Evolutionary conservation across 108 stramenopile species (phyloP).

Genomic region (Poteriospumella lacustris): DNA sequence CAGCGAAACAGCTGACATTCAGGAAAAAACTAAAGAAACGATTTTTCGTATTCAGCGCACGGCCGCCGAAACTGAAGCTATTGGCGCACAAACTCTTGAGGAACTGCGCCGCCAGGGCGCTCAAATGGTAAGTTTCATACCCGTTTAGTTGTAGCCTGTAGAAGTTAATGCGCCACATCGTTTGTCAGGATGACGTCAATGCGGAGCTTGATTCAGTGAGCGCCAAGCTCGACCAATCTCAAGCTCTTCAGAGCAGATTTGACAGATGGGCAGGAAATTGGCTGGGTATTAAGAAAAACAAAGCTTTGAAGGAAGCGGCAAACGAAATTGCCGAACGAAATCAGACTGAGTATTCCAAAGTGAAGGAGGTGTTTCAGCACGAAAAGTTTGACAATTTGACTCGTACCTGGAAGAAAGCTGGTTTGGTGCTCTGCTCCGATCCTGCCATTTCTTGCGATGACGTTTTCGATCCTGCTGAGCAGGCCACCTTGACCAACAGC

Average conservation of each 20-base stretch:
- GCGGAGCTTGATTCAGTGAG: neutral
- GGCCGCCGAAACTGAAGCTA: neutral
- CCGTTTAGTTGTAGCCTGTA: neutral
- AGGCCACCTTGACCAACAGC: neutral
- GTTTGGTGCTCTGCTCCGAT: slow-evolving; percentile 2
- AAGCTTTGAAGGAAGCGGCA: slow-evolving; percentile 26
- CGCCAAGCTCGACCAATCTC: slow-evolving; percentile 4
- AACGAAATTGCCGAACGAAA: slow-evolving; percentile 1
- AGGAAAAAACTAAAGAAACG: slow-evolving; percentile 21
- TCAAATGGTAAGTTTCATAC: slow-evolving; percentile 15
- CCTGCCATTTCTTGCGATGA: neutral
- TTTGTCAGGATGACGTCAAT: slow-evolving; percentile 27
- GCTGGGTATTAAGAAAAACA: neutral
- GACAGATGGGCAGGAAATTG: slow-evolving; percentile 23
- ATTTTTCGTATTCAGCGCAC: neutral
- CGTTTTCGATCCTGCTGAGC: slow-evolving; percentile 11
- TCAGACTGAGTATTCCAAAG: neutral
- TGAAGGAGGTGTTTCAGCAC: slow-evolving; percentile 25
- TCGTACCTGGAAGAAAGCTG: slow-evolving; percentile 17
- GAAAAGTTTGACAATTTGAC: slow-evolving; percentile 20
- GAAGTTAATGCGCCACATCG: neutral
- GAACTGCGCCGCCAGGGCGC: slow-evolving; percentile 10
- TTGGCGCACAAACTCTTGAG: slow-evolving; percentile 16
- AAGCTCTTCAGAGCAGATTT: slow-evolving; percentile 10
- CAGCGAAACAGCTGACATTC: neutral